Base-by-base conservation (phyloP, 805 yeast species). In the Isabelozyma heimii region DNA sequence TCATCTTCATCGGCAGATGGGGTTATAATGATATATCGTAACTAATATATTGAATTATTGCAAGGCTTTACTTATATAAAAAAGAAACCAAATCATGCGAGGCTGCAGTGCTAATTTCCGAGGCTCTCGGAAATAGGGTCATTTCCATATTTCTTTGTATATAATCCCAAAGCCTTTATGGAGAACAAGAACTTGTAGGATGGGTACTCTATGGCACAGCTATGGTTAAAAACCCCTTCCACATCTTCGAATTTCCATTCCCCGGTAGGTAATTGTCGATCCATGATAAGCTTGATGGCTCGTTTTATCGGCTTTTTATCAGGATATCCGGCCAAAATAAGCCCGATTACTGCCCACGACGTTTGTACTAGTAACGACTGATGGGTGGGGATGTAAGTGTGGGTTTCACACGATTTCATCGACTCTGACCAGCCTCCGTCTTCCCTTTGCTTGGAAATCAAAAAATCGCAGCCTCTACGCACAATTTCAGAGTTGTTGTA, bases 381-480 rank as follows among this genome's bases (percentile, higher is more conserved):
- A 2, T 72, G 70, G 12, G 82, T 79, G 42, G 84, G 82, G 2
- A 91, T 87, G 65, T 91, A 92, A 0, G 85, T 75, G 51, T 80
- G 83, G 0, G 91, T 78, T 62, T 92, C 98, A 59, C 92, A 84
- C 3, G 95, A 83, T 62, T 92, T 85, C 89, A 92, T 90, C 8
- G 89, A 80, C 67, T 94, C 99, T 48, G 96, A 89, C 99, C 99
- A 94, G 0, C 99, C 99, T 20, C 99, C 99, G 66, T 94, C 98
- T 4, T 62, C 67, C 59, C 85, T 75, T 63, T 92, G 98, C 57
- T 87, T 82, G 1, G 80, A 60, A 1, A 84, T 85, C 14, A 94
- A 63, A 65, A 89, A 94, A 43, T 91, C 96, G 62, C 98, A 94
- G 0, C 96, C 99, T 56, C 70, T 79, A 38, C 74, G 69, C 6